These are phyloP conservation scores for Saposhnikovia divaricata DNA, from an alignment of 129 eudicot genomes.

Conservation along the genomic window DNA sequence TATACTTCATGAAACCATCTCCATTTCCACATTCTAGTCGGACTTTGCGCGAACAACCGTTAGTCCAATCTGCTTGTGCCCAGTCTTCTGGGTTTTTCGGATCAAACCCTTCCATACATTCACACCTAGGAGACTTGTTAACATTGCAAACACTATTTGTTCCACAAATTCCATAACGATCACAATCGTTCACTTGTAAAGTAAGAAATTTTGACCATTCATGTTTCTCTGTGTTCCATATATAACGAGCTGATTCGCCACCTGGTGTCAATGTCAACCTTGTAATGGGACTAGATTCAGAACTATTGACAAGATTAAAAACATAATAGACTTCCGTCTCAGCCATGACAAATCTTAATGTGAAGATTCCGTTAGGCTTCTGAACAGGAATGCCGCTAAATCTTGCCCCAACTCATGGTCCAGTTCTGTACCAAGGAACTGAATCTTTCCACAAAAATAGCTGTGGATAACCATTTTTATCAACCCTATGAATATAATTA, in stretches of 20 bases:
- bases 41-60: constrained; percentile 8
- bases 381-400: background rate
- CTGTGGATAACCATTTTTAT: constrained; percentile 5
- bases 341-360: background rate
- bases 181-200: background rate
- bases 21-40: constrained; percentile 6
- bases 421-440: background rate
- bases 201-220: background rate
- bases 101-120: constrained; percentile 10
- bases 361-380: background rate
- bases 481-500: background rate
- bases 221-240: constrained; percentile 5
- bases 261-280: background rate
- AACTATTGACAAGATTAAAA: constrained; percentile 10
- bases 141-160: constrained; percentile 11
- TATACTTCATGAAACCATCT: constrained; percentile 10
- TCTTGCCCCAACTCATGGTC: constrained; percentile 5
- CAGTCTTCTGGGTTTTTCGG: constrained; percentile 4
- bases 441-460: background rate
- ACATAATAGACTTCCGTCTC: background rate
- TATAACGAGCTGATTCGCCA: background rate
- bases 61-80: constrained; percentile 18
- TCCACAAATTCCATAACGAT: constrained; percentile 13
- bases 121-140: background rate
- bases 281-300: background rate